Percentiles rank a stretch among this genome's conserved stretches.
phyloP scores from a whole-genome alignment of 495 filamentous ascomycete species.

The Penicillium diatomitis region DNA sequence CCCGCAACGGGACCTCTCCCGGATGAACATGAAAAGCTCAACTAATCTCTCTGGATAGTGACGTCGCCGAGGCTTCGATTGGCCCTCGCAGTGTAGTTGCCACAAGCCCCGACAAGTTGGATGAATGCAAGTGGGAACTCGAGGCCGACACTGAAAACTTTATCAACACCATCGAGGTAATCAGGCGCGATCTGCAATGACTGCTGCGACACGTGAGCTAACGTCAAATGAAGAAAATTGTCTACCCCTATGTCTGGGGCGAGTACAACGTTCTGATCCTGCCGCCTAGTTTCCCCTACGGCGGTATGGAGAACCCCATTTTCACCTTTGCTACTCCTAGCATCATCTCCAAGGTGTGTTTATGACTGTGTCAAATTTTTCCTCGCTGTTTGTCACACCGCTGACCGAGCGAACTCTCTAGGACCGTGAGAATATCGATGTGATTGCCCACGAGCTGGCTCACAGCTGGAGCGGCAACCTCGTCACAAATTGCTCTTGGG shows the following conservation, averaged over 20 bases:
- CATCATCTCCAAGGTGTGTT: conserved; percentile 61
- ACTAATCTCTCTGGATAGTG: conserved; percentile 26
- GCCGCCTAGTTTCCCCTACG: conserved; percentile 82
- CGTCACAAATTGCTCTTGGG: conserved; percentile 85
- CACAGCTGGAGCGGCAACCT: conserved; percentile 94
- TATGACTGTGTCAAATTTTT: no score
- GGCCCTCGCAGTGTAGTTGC: conserved; percentile 76
- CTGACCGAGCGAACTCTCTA: conserved; percentile 5
- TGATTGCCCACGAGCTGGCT: conserved; percentile 89
- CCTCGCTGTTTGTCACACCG: background rate
- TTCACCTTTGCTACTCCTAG: conserved; percentile 92
- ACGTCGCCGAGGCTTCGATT: conserved; percentile 74
- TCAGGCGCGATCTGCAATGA: no score
- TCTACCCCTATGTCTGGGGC: conserved; percentile 86
- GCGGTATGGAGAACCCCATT: conserved; percentile 91
- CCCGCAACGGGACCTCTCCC: no score
- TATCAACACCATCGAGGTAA: conserved; percentile 71
- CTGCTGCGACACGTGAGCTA: background rate
- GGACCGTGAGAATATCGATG: conserved; percentile 89
- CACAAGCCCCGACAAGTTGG: conserved; percentile 78
- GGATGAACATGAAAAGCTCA: no score
- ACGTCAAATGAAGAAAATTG: conserved; percentile 44
- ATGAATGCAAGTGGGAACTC: conserved; percentile 79
- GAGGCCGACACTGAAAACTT: conserved; percentile 85
- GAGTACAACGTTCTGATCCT: conserved; percentile 90